phyloP scores from a whole-genome alignment of 139 green algal species.

The Tetradesmus lagerheimii region DNA sequence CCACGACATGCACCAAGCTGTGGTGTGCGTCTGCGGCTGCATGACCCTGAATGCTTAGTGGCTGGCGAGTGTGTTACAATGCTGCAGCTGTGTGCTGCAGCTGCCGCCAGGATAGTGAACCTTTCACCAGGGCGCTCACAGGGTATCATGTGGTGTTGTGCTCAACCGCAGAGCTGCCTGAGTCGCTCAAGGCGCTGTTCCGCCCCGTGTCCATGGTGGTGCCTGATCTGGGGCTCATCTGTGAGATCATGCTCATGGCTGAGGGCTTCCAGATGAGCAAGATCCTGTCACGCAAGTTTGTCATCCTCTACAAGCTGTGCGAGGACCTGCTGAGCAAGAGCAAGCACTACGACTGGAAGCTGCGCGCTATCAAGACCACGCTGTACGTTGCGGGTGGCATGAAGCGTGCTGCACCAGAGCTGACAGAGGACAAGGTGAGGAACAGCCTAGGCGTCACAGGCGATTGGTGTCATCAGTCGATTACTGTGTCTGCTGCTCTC shows the following conservation, averaged over 20 bases:
- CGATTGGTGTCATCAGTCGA: no score
- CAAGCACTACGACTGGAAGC: slow-evolving; percentile 97
- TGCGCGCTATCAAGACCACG: slow-evolving; percentile 98
- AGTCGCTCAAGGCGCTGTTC: slow-evolving; percentile 95
- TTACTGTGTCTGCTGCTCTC: slow-evolving; percentile 1
- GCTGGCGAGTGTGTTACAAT: no score
- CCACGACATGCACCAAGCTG: no score
- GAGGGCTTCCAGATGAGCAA: slow-evolving; percentile 95
- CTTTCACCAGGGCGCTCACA: no score
- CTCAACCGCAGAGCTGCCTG: slow-evolving; percentile 87
- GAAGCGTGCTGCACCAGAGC: slow-evolving; percentile 89
- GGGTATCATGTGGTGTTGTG: background rate
- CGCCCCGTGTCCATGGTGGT: slow-evolving; percentile 94
- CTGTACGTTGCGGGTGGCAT: slow-evolving; percentile 95
- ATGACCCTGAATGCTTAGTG: no score
- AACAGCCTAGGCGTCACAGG: background rate
- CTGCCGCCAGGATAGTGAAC: background rate
- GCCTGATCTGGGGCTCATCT: slow-evolving; percentile 92
- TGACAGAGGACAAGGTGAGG: slow-evolving; percentile 90
- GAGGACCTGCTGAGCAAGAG: slow-evolving; percentile 92
- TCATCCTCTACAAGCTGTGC: slow-evolving; percentile 95
- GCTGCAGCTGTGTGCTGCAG: background rate
- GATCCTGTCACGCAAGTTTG: slow-evolving; percentile 92
- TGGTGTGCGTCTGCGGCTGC: no score
- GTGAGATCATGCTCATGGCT: slow-evolving; percentile 97